Percentiles rank a stretch among this genome's conserved stretches.
These are phyloP conservation scores for Phaeophleospora eucalypticola DNA, from an alignment of 2,329 filamentous ascomycete species.

Conservation along the genomic window DNA sequence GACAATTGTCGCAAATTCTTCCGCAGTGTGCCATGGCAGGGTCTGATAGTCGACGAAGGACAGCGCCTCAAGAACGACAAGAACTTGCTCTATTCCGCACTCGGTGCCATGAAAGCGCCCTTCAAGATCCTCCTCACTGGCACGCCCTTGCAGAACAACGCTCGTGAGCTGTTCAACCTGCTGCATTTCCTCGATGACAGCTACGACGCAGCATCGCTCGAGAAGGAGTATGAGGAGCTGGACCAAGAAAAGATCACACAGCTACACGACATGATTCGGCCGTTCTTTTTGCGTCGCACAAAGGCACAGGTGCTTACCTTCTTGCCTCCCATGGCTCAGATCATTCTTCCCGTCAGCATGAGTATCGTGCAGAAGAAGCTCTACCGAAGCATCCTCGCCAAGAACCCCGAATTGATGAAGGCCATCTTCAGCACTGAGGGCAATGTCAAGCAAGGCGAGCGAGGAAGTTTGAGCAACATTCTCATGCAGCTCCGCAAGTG, in stretches of 20 bases:
- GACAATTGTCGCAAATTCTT: slow-evolving; percentile 64
- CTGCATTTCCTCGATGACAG: slow-evolving; percentile 82
- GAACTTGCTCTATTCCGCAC: slow-evolving; percentile 71
- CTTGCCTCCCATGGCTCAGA: slow-evolving; percentile 86
- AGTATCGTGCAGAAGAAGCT: slow-evolving; percentile 87
- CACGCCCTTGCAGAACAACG: slow-evolving; percentile 93
- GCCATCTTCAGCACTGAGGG: slow-evolving; percentile 69
- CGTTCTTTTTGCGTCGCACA: slow-evolving; percentile 69
- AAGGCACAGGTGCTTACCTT: slow-evolving; percentile 90
- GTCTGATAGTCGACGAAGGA: slow-evolving; percentile 88
- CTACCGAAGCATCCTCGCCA: slow-evolving; percentile 87
- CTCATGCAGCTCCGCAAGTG: slow-evolving; percentile 92
- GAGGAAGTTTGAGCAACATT: slow-evolving; percentile 85
- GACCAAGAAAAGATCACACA: slow-evolving; percentile 76
- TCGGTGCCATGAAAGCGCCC: slow-evolving; percentile 69
- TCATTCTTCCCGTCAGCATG: slow-evolving; percentile 96
- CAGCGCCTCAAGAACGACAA: slow-evolving; percentile 93
- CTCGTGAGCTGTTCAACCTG: slow-evolving; percentile 91
- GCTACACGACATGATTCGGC: slow-evolving; percentile 77
- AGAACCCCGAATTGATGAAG: slow-evolving; percentile 83
- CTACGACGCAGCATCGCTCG: slow-evolving; percentile 66
- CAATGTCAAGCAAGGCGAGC: slow-evolving; percentile 63
- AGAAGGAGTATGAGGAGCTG: slow-evolving; percentile 71
- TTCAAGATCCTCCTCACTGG: slow-evolving; percentile 83
- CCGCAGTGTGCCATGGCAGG: slow-evolving; percentile 72